Conservation (phyloP, 805 yeast species). For the Spencermartinsiella europaea region DNA sequence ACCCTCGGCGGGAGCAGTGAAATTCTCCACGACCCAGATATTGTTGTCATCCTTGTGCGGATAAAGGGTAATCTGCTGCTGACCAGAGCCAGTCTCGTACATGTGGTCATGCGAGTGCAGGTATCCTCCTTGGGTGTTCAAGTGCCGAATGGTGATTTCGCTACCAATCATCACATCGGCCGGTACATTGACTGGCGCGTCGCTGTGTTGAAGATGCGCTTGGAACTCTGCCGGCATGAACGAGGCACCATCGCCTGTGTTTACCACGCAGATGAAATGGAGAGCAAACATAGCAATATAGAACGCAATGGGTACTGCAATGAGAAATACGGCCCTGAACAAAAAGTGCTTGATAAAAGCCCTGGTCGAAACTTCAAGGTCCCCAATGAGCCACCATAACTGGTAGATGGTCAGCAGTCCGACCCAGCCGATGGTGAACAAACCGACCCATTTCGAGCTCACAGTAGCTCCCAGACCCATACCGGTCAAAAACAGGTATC, state of each 20-base stretch:
- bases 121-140: constrained; percentile 64
- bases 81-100: constrained; percentile 61
- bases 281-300: constrained; percentile 53
- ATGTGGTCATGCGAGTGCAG: constrained; percentile 68
- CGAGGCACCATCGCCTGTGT: constrained; percentile 56
- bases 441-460: constrained; percentile 67
- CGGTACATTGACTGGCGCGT: constrained; percentile 41
- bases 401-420: constrained; percentile 44
- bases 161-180: constrained; percentile 73
- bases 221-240: constrained; percentile 65
- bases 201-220: constrained; percentile 45
- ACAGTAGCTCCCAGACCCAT: constrained; percentile 50
- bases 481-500: constrained; percentile 42
- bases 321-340: constrained; percentile 38
- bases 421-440: constrained; percentile 64
- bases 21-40: constrained; percentile 64
- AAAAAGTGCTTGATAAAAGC: constrained; percentile 39
- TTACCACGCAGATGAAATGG: constrained; percentile 45
- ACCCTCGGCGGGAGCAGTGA: constrained; percentile 24
- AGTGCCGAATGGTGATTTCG: constrained; percentile 65
- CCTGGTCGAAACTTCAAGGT: constrained; percentile 43
- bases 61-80: constrained; percentile 77
- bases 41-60: constrained; percentile 61
- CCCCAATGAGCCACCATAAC: constrained; percentile 69
- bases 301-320: constrained; percentile 51